Conservation (phyloP, 1,139 yeast genomes). For the Yamadazyma songkhlaensis region DNA sequence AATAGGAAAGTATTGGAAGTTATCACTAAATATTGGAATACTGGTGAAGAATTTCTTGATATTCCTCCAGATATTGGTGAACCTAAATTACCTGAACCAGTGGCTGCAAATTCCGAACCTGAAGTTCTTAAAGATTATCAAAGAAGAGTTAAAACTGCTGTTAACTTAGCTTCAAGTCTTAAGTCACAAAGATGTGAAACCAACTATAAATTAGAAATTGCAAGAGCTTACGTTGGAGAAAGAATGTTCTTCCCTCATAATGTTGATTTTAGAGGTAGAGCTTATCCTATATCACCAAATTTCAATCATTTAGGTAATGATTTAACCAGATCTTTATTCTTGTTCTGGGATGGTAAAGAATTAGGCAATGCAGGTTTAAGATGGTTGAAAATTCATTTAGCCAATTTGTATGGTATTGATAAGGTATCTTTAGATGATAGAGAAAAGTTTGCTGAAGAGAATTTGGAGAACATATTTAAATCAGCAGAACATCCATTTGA, state of each 20-base stretch:
- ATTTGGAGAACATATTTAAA: slow-evolving; percentile 58
- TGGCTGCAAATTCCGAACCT: slow-evolving; percentile 72
- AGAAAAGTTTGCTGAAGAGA: slow-evolving; percentile 65
- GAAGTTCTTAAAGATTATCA: slow-evolving; percentile 66
- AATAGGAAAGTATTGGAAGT: slow-evolving; percentile 68
- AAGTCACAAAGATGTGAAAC: slow-evolving; percentile 92
- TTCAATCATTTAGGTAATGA: slow-evolving; percentile 87
- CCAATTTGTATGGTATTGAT: slow-evolving; percentile 85
- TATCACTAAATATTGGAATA: slow-evolving; percentile 81
- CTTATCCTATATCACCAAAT: slow-evolving; percentile 87
- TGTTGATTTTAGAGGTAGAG: slow-evolving; percentile 92
- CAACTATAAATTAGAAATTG: slow-evolving; percentile 91
- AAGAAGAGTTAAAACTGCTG: slow-evolving; percentile 52
- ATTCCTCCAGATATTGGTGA: slow-evolving; percentile 66
- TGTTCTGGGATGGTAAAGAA: slow-evolving; percentile 84
- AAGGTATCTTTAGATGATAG: slow-evolving; percentile 80
- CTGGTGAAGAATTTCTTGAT: slow-evolving; percentile 74
- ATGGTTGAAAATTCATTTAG: slow-evolving; percentile 90
- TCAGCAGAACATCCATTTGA: slow-evolving; percentile 73
- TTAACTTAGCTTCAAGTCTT: slow-evolving; percentile 60
- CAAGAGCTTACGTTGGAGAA: slow-evolving; percentile 88
- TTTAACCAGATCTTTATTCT: slow-evolving; percentile 77
- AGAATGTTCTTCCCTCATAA: slow-evolving; percentile 92
- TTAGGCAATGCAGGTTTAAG: slow-evolving; percentile 72
- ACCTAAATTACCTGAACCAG: slow-evolving; percentile 60